These are phyloP conservation scores for Acorus calamus DNA, from an alignment of 106 monocot species.

Conservation along the genomic window DNA sequence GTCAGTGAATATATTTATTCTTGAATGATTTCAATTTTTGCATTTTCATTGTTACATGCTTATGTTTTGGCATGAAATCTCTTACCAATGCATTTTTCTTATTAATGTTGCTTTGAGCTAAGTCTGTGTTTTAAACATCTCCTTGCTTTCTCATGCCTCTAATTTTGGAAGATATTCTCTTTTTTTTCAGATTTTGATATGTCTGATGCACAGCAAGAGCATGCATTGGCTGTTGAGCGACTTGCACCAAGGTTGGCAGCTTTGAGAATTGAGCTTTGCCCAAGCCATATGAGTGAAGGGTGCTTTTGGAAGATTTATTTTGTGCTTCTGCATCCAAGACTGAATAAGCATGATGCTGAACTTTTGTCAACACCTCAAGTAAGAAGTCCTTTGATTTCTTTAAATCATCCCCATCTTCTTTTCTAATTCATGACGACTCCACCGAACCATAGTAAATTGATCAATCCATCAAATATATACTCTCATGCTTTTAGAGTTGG, in stretches of 20 bases:
- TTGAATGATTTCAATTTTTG: too few relatives aligned
- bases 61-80: too few relatives aligned
- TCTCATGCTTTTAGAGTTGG: too few relatives aligned
- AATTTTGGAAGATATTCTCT: neutral
- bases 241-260: constrained; percentile 23
- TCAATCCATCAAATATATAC: too few relatives aligned
- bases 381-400: neutral
- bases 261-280: constrained; percentile 33
- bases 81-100: too few relatives aligned
- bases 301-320: constrained; percentile 49
- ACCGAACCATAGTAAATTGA: too few relatives aligned
- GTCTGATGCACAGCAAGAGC: constrained; percentile 27
- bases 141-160: too few relatives aligned
- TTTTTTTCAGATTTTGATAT: constrained; percentile 32
- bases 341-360: constrained; percentile 29
- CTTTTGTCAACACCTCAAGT: constrained; percentile 27
- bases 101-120: too few relatives aligned
- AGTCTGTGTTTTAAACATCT: too few relatives aligned
- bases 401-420: neutral
- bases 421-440: too few relatives aligned
- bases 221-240: constrained; percentile 25
- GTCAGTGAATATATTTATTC: too few relatives aligned
- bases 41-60: too few relatives aligned
- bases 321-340: constrained; percentile 32
- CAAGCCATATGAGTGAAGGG: constrained; percentile 24